Evolutionary conservation across 257 asterid genomes (phyloP).

Genomic region (Paraleonurus japonicus): DNA sequence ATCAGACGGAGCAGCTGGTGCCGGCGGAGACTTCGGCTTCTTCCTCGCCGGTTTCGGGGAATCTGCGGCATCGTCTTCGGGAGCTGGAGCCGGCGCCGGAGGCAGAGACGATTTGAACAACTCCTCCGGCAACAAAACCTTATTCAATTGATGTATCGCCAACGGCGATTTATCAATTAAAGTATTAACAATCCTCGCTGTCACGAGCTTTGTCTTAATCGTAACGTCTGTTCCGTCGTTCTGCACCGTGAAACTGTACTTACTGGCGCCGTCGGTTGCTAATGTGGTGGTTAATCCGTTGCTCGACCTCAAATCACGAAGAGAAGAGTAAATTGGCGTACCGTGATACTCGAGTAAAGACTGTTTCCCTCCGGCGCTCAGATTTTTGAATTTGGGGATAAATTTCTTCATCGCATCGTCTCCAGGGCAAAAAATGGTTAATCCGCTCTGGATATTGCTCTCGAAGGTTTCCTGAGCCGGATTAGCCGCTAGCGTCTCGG

Average conservation of each 20-base stretch:
- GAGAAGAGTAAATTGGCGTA: conserved; percentile 49
- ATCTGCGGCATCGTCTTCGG: conserved; percentile 10
- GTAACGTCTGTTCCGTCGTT: conserved; percentile 54
- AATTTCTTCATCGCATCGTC: conserved; percentile 68
- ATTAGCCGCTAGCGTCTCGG: conserved; percentile 49
- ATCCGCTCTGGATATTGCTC: conserved; percentile 48
- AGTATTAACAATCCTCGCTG: conserved; percentile 50
- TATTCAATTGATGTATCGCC: conserved; percentile 50
- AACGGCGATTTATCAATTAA: conserved; percentile 49
- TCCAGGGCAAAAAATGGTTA: conserved; percentile 69
- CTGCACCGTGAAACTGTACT: conserved; percentile 56
- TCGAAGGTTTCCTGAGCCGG: conserved; percentile 56
- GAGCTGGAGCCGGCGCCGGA: conserved; percentile 34
- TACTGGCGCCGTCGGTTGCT: conserved; percentile 58
- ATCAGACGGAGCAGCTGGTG: conserved; percentile 21
- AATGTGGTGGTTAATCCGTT: conserved; percentile 52
- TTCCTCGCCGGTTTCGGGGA: conserved; percentile 24
- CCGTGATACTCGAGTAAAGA: conserved; percentile 59
- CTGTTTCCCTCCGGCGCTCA: conserved; percentile 30
- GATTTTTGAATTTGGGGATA: conserved; percentile 52
- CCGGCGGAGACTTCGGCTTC: conserved; percentile 35
- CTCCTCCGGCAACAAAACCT: conserved; percentile 57
- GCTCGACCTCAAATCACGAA: conserved; percentile 45
- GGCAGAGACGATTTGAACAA: conserved; percentile 45
- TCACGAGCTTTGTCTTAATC: conserved; percentile 44